Evolutionary conservation across 192 early-diverging fungal genomes (phyloP), one percentile per base, ranked within the genome.

Genomic region (Backusella australiensis): DNA sequence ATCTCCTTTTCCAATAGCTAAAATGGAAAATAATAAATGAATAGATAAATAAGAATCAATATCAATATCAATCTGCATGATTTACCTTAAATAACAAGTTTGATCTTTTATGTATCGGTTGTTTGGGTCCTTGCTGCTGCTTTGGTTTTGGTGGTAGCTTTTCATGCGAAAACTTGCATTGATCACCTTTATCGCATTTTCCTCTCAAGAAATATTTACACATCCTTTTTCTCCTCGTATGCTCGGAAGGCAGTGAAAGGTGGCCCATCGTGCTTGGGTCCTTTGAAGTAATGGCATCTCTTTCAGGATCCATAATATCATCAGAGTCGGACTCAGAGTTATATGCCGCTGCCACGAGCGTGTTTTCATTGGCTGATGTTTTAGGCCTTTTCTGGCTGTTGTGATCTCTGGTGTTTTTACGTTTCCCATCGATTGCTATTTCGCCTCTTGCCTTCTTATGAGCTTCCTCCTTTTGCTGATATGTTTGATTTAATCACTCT

Each of bases 1-100:
- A 93, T 90, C 34, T 93, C 91, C 17, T 82, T 77, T 19, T 85
- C 84, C 14, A 93, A 69, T 5, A 93, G 73, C 89, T 90, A 21
- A 21, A 21, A 26, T 59, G 8, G 11, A 29, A 1, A 1, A 49
- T 41, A 36, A 29, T 29, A 29, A 29, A 29, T 29, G 0, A 39
- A 29, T 23, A 34, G 2, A 29, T 29, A 15, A 38, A 38, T 38
- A 1, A 9, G 36, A 9, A 9, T 38, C 9, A 7, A 38, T 38
- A 38, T 29, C 1, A 29, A 29, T 29, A 1, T 29, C 29, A 29
- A 29, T 29, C 1, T 29, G 29, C 29, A 29, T 38, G 9, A 7
- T 1, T 72, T 82, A 85, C 86, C 84, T 73, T 85, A 32, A 82
- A 73, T 15, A 88, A 36, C 19, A 88, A 68, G 6, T 80, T 81